These are phyloP conservation scores for Aspergillus cejpii DNA, from an alignment of 2,329 filamentous ascomycete species.

Conservation along the genomic window DNA sequence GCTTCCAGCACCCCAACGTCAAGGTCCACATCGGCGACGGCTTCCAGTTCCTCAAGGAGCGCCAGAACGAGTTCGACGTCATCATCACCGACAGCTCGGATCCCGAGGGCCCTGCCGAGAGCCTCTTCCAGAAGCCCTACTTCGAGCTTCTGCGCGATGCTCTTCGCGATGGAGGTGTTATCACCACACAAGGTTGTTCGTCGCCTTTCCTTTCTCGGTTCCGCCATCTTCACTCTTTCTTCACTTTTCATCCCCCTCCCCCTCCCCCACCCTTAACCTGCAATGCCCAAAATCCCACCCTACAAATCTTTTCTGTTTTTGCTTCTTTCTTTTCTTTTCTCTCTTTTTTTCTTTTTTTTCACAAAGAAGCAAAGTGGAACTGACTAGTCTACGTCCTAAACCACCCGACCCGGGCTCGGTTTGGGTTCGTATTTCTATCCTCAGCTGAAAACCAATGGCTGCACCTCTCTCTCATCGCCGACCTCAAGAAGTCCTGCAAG, in stretches of 20 bases:
- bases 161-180: constrained; percentile 90
- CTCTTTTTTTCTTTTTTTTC: constrained; percentile 8
- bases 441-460: constrained; percentile 99
- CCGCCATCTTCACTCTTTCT: constrained; percentile 31
- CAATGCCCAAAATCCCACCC: too few species aligned
- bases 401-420: constrained; percentile 28
- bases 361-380: constrained; percentile 10
- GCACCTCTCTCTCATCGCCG: constrained; percentile 84
- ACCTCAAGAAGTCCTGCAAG: constrained; percentile 94
- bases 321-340: constrained; percentile 4
- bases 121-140: constrained; percentile 97
- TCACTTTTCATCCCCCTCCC: constrained; percentile 4
- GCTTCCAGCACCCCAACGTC: constrained; percentile 89
- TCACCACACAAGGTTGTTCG: constrained; percentile 99
- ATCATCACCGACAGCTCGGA: constrained; percentile 99
- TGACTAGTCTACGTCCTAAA: constrained; percentile 24
- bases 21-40: constrained; percentile 91
- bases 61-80: constrained; percentile 96
- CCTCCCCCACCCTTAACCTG: too few species aligned
- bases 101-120: constrained; percentile 92
- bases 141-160: constrained; percentile 89
- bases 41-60: constrained; percentile 96
- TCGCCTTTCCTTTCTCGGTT: constrained; percentile 56
- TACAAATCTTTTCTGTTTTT: constrained; percentile 13
- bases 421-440: constrained; percentile 24